Evolutionary conservation across 2,329 filamentous ascomycete species (phyloP), one percentile per base, ranked within the genome.

Genomic region (Pseudodiploospora longispora): DNA sequence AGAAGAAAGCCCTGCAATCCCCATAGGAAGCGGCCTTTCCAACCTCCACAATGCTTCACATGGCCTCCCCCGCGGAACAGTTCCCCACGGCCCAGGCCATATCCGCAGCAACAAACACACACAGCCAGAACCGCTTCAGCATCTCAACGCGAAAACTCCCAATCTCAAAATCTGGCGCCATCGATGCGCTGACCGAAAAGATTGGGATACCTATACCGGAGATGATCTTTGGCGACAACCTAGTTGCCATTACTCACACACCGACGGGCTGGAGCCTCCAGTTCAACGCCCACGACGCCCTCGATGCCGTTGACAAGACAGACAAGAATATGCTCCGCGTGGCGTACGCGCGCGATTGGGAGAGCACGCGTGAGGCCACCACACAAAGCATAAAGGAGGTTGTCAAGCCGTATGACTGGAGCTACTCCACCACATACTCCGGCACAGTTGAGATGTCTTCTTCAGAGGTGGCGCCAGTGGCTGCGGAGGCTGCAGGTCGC

Each of bases 221-320:
- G 70, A 98, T 98, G 93, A 98, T 98, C 52, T 98, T 98, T 61
- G 93, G 93, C 49, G 90, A 98, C 71, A 98, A 98, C 64, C 71
- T 85, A 46, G 82, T 95, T 35, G 69, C 78, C 6, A 75, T 98
- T 48, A 72, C 81, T 42, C 88, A 97, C 67, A 50, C 69, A n/a
- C 74, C 76, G 19, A 81, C 76, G n/a, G 79, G 81, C 37, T 98
- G 89, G 88, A 71, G 72, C 37, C 72, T 97, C 50, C 69, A 75
- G 42, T 98, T 97, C 72, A 84, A 84, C 61, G 85, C 93, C 27
- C 85, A 82, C 55, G 87, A 91, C 60, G 93, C 91, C 27, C 75
- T 98, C 51, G 88, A 96, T 64, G 74, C 75, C 47, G 93, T 98
- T 40, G 91, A 95, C 70, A 98, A 97, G 75, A 96, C 90, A 4